phyloP scores from a whole-genome alignment of 2,329 filamentous ascomycete genomes.

The Pseudogymnoascus verrucosus region DNA sequence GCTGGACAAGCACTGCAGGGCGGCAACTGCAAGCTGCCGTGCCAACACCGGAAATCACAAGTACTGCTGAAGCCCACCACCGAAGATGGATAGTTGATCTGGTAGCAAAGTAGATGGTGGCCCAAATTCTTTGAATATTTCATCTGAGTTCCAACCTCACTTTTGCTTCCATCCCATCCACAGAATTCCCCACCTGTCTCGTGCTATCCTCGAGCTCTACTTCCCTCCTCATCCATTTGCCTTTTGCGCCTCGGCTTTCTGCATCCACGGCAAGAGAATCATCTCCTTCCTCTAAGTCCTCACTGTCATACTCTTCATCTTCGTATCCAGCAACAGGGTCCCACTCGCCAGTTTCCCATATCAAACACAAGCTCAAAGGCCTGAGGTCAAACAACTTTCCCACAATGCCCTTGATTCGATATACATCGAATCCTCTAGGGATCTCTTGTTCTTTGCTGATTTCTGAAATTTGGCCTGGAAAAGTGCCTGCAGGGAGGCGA shows the following conservation, averaged over 20 bases:
- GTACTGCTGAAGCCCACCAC: neutral
- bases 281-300: slow-evolving; percentile 42
- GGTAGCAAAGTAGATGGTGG: slow-evolving; percentile 17
- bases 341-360: slow-evolving; percentile 90
- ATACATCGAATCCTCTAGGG: slow-evolving; percentile 71
- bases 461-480: slow-evolving; percentile 15
- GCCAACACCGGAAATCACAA: neutral
- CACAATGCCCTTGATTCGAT: slow-evolving; percentile 71
- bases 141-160: slow-evolving; percentile 56
- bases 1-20: neutral
- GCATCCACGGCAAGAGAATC: slow-evolving; percentile 17
- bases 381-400: slow-evolving; percentile 59
- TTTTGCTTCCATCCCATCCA: slow-evolving; percentile 63
- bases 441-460: slow-evolving; percentile 36
- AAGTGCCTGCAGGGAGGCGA: slow-evolving; percentile 28
- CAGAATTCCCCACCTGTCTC: slow-evolving; percentile 72
- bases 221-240: slow-evolving; percentile 67
- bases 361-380: slow-evolving; percentile 56
- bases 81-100: neutral
- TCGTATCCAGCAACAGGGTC: slow-evolving; percentile 64
- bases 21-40: neutral
- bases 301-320: slow-evolving; percentile 46
- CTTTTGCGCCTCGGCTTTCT: slow-evolving; percentile 27
- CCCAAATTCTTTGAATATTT: slow-evolving; percentile 6
- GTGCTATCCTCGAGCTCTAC: slow-evolving; percentile 74